Base-by-base conservation (phyloP, 2,329 filamentous ascomycete genomes). In the Aspergillus sclerotialis region DNA sequence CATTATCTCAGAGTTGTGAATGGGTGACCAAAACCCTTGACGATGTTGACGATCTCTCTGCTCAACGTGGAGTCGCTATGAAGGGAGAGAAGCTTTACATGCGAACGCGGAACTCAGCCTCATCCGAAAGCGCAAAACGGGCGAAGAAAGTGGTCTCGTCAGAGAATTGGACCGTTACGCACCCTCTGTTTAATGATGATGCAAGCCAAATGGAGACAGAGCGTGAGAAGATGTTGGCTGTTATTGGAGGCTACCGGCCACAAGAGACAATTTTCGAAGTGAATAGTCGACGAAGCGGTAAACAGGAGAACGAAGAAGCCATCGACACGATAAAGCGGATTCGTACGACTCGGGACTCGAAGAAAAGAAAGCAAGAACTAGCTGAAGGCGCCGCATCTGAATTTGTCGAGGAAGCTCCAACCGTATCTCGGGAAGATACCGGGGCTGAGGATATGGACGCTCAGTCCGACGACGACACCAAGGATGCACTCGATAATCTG, bases 231-330 rank as follows among this genome's bases (percentile, higher is more conserved):
- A 94, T 98, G 85, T 69, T 98, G 18, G 86, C 87, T 19, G 78
- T 81, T 38, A 86, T 98, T 37, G 89, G 86, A 50, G 82, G 83
- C 2, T 98, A 92, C 65, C 78, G 86, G 48, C 92, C 93, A 0
- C 73, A 81, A 28, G 92, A 98, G 62, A 96, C 90, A 0, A 86
- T 98, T n/a, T 98, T 98, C 49, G 92, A 98, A 61, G 81, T 95
- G 43, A 84, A 84, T 44, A 84, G 84, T 5, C 78, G 82, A 47
- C 76, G 80, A 40, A 82, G 80, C 25, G 82, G 84, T 45, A 71
- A 73, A 83, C 53, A 75, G 82, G 52, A 76, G 76, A 56, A 81
- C 73, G 57, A 87, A 82, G 39, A 81, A 73, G 35, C 80, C 71
- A 29, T 78, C 66, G 56, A 73, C 28, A 64, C 61, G 7, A 68